Base-by-base conservation (phyloP, 179 eudicot species). In the Carnegiea gigantea region DNA sequence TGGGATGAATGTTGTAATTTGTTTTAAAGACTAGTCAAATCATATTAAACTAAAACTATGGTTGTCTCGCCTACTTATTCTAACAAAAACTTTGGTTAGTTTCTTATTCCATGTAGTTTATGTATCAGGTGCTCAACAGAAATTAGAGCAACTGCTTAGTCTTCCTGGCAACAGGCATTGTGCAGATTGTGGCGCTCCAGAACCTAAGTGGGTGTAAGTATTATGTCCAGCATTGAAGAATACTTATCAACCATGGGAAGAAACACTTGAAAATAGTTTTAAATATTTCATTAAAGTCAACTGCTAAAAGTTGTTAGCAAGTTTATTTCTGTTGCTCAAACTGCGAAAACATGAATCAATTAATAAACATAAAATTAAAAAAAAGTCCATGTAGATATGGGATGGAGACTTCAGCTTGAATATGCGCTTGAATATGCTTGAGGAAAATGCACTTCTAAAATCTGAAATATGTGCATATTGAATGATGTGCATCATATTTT, bases 141-240 rank as follows among this genome's bases (percentile, higher is more conserved):
- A 85, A 86, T 82, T 96, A 75, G 92, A 91, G 83, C 85, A 70
- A 76, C 81, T 96, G 78, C 80, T 94, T 57, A 26, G 85, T 80
- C 88, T 89, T 76, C 24, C 90, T 21, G 90, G 93, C 76, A 96
- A 96, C 79, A 83, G 62, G 83, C 74, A 88, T 20, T 96, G 99
- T 86, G 98, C 99, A 68, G 99, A 96, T 85, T 94, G 99, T 91
- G 97, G 97, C 84, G 85, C 98, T 51, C 91, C 90, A 9, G 91
- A 94, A 83, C 99, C 99, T 57, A 96, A 93, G 90, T 96, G 99
- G 99, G 98, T 93, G 99, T 96, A 93, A 93, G 97, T 87, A 82
- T 84, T 57, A 77, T 20, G 43, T 72, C 51, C 14, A 23, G 3
- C 40, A 62, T 49, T 28, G 20, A 78, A 46, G 36, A 60, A 38